Percentiles rank a stretch among this genome's conserved stretches.
Evolutionary conservation across 108 stramenopile species (phyloP).

Genomic region (Craspedostauros australis): DNA sequence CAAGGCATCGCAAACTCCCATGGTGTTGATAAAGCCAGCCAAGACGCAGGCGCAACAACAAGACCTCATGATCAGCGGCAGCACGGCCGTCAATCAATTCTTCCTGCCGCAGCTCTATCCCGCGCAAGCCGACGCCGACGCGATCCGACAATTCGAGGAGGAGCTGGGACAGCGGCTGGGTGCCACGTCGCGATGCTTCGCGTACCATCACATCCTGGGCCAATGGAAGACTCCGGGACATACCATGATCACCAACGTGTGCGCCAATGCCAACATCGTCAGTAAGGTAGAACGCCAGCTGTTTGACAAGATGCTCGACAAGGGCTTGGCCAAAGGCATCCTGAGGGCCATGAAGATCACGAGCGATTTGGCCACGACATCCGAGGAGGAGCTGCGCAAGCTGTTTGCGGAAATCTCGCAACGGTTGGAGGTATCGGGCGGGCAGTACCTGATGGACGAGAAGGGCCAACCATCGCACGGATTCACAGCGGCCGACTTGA

Average conservation of each 20-base stretch:
- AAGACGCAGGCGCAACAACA: no score
- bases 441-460: conserved; percentile 3
- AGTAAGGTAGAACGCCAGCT: conserved; percentile 9
- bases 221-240: neutral
- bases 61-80: no score
- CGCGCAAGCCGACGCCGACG: neutral
- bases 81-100: no score
- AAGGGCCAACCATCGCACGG: conserved; percentile 8
- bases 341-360: conserved; percentile 9
- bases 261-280: neutral
- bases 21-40: conserved; percentile 9
- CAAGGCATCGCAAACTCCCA: conserved; percentile 13
- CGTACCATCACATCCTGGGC: conserved; percentile 15
- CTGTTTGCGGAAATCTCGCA: conserved; percentile 17
- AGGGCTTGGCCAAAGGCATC: conserved; percentile 16
- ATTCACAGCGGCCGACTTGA: conserved; percentile 38
- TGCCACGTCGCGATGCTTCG: conserved; percentile 8
- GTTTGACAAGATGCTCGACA: conserved; percentile 16
- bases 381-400: conserved; percentile 1
- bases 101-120: conserved; percentile 22
- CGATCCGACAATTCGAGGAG: conserved; percentile 17
- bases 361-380: neutral
- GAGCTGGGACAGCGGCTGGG: conserved; percentile 21
- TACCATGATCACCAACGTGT: neutral
- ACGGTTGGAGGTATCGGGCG: conserved; percentile 5